Percentiles rank a stretch among this genome's conserved stretches.
Evolutionary conservation across 352 stramenopile species (phyloP).

Genomic region (Peronospora destructor): DNA sequence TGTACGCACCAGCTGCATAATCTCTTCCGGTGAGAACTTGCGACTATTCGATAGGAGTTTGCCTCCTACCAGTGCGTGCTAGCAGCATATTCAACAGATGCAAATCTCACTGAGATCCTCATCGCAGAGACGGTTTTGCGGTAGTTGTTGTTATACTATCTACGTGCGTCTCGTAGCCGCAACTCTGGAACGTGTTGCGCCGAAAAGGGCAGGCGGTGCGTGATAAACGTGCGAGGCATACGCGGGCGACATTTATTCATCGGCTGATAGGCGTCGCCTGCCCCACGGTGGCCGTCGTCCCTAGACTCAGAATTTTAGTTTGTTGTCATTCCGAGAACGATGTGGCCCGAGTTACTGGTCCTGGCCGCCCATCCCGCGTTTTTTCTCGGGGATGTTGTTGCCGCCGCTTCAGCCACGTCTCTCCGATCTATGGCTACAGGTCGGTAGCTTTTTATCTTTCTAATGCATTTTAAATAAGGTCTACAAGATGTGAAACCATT

Average conservation of each 20-base stretch:
- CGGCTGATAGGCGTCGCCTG: not conserved
- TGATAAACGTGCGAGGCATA: not conserved
- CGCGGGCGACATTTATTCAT: not conserved
- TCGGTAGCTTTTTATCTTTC: not conserved
- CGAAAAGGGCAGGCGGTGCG: not conserved
- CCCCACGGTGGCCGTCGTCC: not conserved
- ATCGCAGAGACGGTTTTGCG: not conserved
- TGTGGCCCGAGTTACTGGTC: not conserved
- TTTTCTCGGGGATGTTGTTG: slow-evolving; percentile 17
- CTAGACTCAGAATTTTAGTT: not conserved
- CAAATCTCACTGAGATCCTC: not conserved
- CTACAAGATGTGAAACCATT: not conserved
- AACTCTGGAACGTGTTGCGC: not conserved
- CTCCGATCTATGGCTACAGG: not conserved
- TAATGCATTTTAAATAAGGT: not conserved
- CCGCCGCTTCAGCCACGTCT: slow-evolving; percentile 4
- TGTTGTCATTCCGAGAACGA: slow-evolving; percentile 4
- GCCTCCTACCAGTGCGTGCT: not conserved
- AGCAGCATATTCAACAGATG: not conserved
- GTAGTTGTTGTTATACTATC: no score
- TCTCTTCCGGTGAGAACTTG: no score
- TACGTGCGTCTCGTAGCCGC: no score
- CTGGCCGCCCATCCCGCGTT: slow-evolving; percentile 4
- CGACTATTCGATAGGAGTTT: no score
- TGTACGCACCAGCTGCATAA: not conserved